Percentiles rank a stretch among this genome's conserved stretches.
phyloP scores from a whole-genome alignment of 1,284 basidiomycete species.

The Entoloma clypeatum region DNA sequence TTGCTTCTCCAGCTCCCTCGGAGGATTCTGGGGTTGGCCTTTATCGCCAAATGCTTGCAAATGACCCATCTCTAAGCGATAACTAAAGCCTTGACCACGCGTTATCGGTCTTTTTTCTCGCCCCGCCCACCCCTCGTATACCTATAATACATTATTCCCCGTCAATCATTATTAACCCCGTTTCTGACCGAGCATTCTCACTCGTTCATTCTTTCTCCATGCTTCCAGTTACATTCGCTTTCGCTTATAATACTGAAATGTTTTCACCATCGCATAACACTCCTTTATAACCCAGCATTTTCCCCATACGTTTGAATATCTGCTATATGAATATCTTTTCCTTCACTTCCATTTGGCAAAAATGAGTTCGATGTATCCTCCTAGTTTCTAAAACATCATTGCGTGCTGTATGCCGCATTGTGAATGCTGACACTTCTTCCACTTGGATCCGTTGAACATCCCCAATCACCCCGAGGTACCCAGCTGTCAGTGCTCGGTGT shows the following conservation, averaged over 20 bases:
- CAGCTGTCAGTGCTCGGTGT: conserved; percentile 46
- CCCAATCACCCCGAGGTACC: conserved; percentile 96
- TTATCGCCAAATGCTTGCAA: conserved; percentile 72
- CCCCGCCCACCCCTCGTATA: conserved; percentile 10
- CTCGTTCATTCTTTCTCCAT: conserved; percentile 12
- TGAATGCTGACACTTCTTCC: conserved; percentile 96
- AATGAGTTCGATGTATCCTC: conserved; percentile 23
- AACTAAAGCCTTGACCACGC: conserved; percentile 30
- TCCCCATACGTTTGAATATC: conserved; percentile 11
- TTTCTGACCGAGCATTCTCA: conserved; percentile 13
- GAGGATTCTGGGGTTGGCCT: conserved; percentile 81
- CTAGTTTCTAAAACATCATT: conserved; percentile 21
- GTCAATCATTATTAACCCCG: conserved; percentile 17
- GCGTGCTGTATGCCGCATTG: conserved; percentile 77
- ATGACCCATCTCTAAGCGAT: conserved; percentile 62
- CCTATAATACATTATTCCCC: conserved; percentile 17
- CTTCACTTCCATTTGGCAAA: conserved; percentile 13
- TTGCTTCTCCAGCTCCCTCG: conserved; percentile 72
- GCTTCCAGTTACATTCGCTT: conserved; percentile 13
- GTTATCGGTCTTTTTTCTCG: conserved; percentile 12
- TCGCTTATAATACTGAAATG: conserved; percentile 17
- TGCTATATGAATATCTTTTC: conserved; percentile 15
- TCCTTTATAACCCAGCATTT: conserved; percentile 19
- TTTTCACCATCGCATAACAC: conserved; percentile 14
- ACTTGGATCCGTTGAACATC: conserved; percentile 91